A percentile compares a stretch with the other conserved stretches of the same genome.
Evolutionary conservation across 768 basidiomycete genomes (phyloP).

Genomic region (Stropharia rugosoannulata): DNA sequence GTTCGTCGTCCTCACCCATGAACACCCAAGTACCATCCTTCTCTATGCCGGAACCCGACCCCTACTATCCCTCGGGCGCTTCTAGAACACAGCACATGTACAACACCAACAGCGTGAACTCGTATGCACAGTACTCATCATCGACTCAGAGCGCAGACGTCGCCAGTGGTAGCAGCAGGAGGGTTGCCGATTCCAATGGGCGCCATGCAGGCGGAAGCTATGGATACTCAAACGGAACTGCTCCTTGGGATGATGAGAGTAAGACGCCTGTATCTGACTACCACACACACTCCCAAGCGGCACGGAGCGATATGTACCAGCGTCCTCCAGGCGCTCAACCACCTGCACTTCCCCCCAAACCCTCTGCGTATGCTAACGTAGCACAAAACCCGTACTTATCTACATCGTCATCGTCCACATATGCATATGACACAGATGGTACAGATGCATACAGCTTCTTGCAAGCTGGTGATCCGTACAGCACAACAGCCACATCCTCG

Average conservation of each 20-base stretch:
- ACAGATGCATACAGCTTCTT: slow-evolving; percentile 16
- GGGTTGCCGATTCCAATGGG: slow-evolving; percentile 14
- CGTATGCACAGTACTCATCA: slow-evolving; percentile 23
- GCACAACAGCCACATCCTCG: slow-evolving; percentile 11
- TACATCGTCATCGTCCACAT: slow-evolving; percentile 12
- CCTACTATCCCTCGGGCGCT: slow-evolving; percentile 29
- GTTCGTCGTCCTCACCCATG: slow-evolving; percentile 25
- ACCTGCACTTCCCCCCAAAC: slow-evolving; percentile 26
- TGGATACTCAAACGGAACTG: slow-evolving; percentile 10
- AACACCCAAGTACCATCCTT: slow-evolving; percentile 22
- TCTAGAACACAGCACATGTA: slow-evolving; percentile 21
- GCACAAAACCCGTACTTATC: slow-evolving; percentile 11
- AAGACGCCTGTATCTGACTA: slow-evolving; percentile 15
- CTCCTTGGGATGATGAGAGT: slow-evolving; percentile 12
- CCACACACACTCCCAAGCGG: slow-evolving; percentile 10
- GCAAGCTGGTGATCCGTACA: slow-evolving; percentile 8
- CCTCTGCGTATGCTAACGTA: slow-evolving; percentile 18
- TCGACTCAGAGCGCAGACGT: slow-evolving; percentile 18
- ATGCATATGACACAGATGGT: slow-evolving; percentile 14
- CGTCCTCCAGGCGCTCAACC: slow-evolving; percentile 30
- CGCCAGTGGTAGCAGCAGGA: slow-evolving; percentile 6
- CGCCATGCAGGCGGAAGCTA: slow-evolving; percentile 21
- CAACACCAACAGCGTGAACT: slow-evolving; percentile 15
- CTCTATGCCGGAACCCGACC: slow-evolving; percentile 45
- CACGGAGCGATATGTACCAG: slow-evolving; percentile 14